phyloP scores from a whole-genome alignment of 2,329 filamentous ascomycete genomes.

The Fusarium verticillioides region DNA sequence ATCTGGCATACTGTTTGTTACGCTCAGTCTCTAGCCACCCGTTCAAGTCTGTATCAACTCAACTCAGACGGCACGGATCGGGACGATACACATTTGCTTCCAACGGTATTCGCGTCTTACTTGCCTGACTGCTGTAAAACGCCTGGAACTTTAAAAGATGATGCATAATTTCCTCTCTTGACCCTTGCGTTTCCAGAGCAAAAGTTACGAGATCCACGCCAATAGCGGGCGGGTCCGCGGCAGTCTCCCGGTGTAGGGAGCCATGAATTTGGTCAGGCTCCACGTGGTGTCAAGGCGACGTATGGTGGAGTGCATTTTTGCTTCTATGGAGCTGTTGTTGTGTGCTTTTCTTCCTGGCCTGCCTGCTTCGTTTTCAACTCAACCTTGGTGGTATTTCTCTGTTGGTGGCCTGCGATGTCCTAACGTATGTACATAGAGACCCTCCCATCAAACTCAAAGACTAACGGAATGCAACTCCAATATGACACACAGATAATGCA shows the following conservation, averaged over 20 bases:
- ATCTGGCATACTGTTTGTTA: background rate
- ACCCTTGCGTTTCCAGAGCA: slow-evolving; percentile 15
- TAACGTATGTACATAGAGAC: background rate
- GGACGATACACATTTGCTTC: background rate
- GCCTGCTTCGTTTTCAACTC: background rate
- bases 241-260: slow-evolving; percentile 43
- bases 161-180: slow-evolving; percentile 11
- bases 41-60: background rate
- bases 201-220: slow-evolving; percentile 31
- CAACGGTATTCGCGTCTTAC: background rate
- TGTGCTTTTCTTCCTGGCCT: slow-evolving; percentile 8
- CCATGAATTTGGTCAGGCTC: slow-evolving; percentile 42
- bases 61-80: slow-evolving; percentile 4
- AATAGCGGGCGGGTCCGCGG: slow-evolving; percentile 44
- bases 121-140: background rate
- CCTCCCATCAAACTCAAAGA: background rate
- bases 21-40: background rate
- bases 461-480: slow-evolving; percentile 17
- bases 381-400: slow-evolving; percentile 6
- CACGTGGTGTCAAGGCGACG: slow-evolving; percentile 44
- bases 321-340: background rate
- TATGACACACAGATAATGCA: background rate
- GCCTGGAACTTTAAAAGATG: slow-evolving; percentile 3
- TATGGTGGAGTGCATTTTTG: slow-evolving; percentile 38
- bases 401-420: background rate